phyloP scores from a whole-genome alignment of 2,329 filamentous ascomycete genomes.

The Cryphonectria parasitica region DNA sequence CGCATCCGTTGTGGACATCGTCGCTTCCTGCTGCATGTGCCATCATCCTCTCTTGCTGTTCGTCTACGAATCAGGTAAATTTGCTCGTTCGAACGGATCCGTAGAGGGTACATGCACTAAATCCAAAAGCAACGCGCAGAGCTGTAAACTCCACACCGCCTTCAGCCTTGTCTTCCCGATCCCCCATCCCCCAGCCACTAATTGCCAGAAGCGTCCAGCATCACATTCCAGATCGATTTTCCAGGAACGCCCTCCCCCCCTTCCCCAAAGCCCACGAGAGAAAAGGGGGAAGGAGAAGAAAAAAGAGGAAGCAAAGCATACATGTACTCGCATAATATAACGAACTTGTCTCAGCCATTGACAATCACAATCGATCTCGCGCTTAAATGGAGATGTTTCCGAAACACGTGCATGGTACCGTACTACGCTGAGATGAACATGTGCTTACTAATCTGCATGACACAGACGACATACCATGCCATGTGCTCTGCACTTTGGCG shows the following conservation, averaged over 20 bases:
- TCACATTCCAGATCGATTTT: background rate
- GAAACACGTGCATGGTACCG: background rate
- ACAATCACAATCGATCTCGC: background rate
- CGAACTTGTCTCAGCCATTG: background rate
- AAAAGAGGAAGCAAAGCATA: background rate
- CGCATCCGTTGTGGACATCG: background rate
- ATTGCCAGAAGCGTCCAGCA: conserved; percentile 3
- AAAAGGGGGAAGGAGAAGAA: background rate
- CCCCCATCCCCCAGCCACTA: background rate
- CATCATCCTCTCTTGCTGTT: background rate
- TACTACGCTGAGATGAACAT: background rate
- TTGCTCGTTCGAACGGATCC: background rate
- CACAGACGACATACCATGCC: background rate
- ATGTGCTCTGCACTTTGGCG: background rate
- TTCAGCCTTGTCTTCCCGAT: background rate
- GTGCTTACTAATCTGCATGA: background rate
- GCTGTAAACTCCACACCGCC: background rate
- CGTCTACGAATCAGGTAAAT: background rate
- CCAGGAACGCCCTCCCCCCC: background rate
- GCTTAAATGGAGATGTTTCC: background rate
- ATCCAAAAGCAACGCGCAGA: background rate
- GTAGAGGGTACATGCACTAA: background rate
- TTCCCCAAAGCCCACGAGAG: too few species aligned
- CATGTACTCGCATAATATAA: background rate
- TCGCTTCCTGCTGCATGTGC: background rate